Evolutionary conservation across 2,329 filamentous ascomycete genomes (phyloP).

Genomic region (Claviceps sp.): DNA sequence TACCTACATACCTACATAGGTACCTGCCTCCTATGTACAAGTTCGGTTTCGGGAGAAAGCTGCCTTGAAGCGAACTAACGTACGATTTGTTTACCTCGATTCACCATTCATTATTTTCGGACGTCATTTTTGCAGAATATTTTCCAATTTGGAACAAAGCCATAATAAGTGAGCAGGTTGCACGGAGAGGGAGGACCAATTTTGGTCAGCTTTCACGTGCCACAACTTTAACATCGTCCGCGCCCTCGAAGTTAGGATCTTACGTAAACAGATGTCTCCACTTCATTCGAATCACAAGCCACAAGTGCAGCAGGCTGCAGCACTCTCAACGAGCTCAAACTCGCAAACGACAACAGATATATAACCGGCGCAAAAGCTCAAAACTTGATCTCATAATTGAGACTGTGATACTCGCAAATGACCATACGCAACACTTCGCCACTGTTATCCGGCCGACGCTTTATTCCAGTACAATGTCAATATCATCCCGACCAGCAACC

Average conservation of each 20-base stretch:
- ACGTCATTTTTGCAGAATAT: no score
- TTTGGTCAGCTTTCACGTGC: no score
- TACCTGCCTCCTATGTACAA: no score
- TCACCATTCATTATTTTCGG: no score
- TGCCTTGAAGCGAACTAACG: no score
- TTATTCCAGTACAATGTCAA: conserved; percentile 17
- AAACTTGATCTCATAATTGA: not conserved
- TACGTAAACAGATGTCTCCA: conserved; percentile 1
- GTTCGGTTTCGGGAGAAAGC: no score
- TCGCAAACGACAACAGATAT: not conserved
- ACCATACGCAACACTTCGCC: not conserved
- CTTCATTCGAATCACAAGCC: not conserved
- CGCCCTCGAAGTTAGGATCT: not conserved
- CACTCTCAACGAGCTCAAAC: not conserved
- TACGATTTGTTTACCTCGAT: no score
- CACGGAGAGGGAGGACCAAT: no score
- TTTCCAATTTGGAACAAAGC: no score
- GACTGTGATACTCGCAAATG: not conserved
- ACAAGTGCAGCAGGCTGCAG: not conserved
- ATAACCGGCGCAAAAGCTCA: not conserved
- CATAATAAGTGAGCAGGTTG: no score
- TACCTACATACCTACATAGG: no score
- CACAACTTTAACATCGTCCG: no score
- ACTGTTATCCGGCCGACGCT: not conserved
- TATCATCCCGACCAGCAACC: conserved; percentile 7